Conservation (phyloP, 805 yeast genomes). For the Candida piceae region DNA sequence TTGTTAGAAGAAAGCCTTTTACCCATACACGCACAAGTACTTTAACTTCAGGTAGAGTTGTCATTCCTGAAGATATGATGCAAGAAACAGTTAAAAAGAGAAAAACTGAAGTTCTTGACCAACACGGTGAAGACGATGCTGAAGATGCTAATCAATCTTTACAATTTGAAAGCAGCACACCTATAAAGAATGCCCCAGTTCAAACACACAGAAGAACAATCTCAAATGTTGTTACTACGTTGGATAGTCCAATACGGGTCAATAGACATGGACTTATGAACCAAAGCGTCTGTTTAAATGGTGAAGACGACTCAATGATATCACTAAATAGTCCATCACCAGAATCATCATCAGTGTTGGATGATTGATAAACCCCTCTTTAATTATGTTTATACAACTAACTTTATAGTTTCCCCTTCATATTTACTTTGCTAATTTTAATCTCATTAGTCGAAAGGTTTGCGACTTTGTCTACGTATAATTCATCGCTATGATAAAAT, state of each 20-base stretch:
- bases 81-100: conserved; percentile 14
- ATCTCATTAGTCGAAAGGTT: too few relatives aligned
- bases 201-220: conserved; percentile 1
- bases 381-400: too few relatives aligned
- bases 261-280: background rate
- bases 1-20: conserved; percentile 19
- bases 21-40: conserved; percentile 21
- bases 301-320: conserved; percentile 2
- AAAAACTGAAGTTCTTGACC: background rate
- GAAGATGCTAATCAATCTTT: too few relatives aligned
- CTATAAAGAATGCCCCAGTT: background rate
- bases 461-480: too few relatives aligned
- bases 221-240: conserved; percentile 2
- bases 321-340: conserved; percentile 7
- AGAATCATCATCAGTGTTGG: too few relatives aligned
- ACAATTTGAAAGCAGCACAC: too few relatives aligned
- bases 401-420: too few relatives aligned
- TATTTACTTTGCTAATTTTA: too few relatives aligned
- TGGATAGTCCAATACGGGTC: background rate
- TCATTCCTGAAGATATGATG: conserved; percentile 13
- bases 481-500: too few relatives aligned
- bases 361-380: too few relatives aligned
- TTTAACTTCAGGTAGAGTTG: conserved; percentile 24
- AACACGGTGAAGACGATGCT: too few relatives aligned
- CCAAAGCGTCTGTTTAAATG: background rate